Evolutionary conservation across 2,329 filamentous ascomycete species (phyloP), one percentile per base, ranked within the genome.

Genomic region (Emmonsiellopsis sp.): DNA sequence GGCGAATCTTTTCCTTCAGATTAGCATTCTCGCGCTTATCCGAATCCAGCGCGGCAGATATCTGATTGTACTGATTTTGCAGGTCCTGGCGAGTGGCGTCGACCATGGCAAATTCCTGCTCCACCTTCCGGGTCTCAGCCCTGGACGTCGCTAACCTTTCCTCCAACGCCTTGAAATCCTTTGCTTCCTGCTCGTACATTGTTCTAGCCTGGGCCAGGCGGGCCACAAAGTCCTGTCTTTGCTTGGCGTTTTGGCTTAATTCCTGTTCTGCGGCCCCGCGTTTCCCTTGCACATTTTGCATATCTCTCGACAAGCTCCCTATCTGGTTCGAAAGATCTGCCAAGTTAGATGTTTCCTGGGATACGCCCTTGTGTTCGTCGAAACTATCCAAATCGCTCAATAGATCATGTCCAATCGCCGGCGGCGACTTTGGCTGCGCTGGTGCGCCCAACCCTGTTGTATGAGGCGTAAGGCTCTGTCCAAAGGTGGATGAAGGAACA

Each of bases 321-420:
- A 98, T 89, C 69, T 97, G 93, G 68, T 95, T 97, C 0, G 92
- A 96, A 61, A 98, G 78, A 66, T 98, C 97, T 50, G 91, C 93
- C 54, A 98, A 78, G 68, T 98, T 93, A 0, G 87, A 86, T 2
- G 91, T 93, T 65, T 98, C 93, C 58, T 84, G 86, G 0, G 87
- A 93, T 31, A 97, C 76, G 67, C 87, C 94, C 69, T 87, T 93
- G 71, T 85, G 92, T 53, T 91, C 83, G 63, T 95, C 90, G 1
- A 87, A 86, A 27, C 3, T 27, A 59, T 97, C 92, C 59, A 85
- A 86, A 61, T 96, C 91, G 13, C 88, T 88, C n/a, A 98, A 78
- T 6, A 97, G 78, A 68, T 97, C 93, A 62, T 96, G 90, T 49
- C 85, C 77, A 8, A 77, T 76, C 49, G 80, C 75, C 36, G 75